Conservation (phyloP, 768 basidiomycete species). For the Podaxis carcinomalis region DNA sequence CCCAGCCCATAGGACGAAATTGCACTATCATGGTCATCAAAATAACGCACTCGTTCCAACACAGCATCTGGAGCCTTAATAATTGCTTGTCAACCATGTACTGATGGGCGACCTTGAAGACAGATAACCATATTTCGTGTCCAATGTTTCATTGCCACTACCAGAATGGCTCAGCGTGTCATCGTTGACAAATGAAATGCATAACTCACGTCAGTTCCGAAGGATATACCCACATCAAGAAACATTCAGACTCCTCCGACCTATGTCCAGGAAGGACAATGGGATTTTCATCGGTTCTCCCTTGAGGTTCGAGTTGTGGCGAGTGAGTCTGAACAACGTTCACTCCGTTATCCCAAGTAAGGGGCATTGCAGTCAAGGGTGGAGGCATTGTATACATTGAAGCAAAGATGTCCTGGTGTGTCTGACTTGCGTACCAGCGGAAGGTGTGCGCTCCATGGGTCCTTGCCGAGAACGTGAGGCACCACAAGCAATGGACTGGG, state of each 20-base stretch:
- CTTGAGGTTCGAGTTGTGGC: neutral
- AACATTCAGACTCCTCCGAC: neutral
- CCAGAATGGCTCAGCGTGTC: neutral
- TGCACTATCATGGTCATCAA: neutral
- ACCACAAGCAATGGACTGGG: neutral
- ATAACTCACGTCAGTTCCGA: neutral
- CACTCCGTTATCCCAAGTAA: too few relatives aligned
- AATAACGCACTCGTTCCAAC: neutral
- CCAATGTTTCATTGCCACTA: neutral
- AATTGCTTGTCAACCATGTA: neutral
- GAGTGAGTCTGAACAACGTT: too few relatives aligned
- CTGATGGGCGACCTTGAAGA: neutral
- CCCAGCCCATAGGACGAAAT: neutral
- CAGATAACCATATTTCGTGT: neutral
- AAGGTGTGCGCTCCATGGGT: too few relatives aligned
- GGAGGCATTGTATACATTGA: neutral
- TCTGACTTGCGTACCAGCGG: neutral
- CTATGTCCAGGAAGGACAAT: neutral
- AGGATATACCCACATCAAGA: neutral
- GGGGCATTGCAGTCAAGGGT: too few relatives aligned
- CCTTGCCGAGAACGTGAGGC: neutral
- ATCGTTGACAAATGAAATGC: neutral
- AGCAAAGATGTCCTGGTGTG: neutral
- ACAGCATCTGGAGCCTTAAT: neutral
- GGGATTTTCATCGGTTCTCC: neutral